Conservation (phyloP, 2,329 filamentous ascomycete species). For the Tolypocladium paradoxum region DNA sequence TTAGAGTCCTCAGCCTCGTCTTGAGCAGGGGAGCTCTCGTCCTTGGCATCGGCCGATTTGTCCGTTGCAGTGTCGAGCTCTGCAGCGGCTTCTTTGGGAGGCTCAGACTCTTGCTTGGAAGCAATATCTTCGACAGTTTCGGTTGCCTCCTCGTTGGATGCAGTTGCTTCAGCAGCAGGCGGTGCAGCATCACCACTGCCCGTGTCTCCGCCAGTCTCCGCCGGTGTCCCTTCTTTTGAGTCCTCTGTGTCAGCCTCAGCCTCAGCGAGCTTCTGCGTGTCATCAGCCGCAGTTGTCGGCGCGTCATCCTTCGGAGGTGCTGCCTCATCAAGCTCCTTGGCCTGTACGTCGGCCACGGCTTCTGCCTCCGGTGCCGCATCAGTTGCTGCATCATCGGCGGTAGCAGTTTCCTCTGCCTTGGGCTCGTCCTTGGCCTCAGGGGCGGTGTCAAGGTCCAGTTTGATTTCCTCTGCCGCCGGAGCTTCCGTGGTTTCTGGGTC, state of each 20-base stretch:
- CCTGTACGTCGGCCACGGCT: neutral
- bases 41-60: neutral
- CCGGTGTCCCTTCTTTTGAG: neutral
- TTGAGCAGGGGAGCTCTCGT: neutral
- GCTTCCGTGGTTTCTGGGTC: neutral
- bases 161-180: conserved; percentile 10
- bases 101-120: neutral
- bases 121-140: neutral
- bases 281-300: neutral
- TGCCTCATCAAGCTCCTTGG: neutral
- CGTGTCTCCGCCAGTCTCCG: conserved; percentile 3
- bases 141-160: neutral
- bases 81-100: neutral
- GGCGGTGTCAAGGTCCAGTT: neutral
- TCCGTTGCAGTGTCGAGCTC: conserved; percentile 8
- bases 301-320: neutral
- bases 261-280: neutral
- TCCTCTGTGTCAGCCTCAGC: conserved; percentile 1
- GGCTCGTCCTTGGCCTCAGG: neutral
- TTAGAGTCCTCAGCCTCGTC: neutral
- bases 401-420: neutral
- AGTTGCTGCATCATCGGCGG: neutral
- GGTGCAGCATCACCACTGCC: neutral
- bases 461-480: neutral
- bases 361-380: neutral